phyloP scores from a whole-genome alignment of 345 rosid genomes.

The Geranium brycei region DNA sequence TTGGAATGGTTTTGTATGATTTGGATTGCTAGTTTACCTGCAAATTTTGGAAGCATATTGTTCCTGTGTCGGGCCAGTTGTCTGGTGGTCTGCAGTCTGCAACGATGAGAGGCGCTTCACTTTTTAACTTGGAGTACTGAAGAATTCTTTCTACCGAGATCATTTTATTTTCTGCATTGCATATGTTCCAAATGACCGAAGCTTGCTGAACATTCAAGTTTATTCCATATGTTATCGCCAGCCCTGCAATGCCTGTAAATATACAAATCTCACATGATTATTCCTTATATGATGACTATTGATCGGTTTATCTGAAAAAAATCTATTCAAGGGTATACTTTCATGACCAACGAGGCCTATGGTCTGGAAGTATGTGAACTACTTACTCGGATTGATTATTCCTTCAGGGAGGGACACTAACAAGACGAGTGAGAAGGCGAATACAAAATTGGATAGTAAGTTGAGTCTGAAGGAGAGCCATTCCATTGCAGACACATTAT shows the following conservation, averaged over 20 bases:
- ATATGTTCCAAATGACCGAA: conserved; percentile 70
- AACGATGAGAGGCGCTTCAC: conserved; percentile 62
- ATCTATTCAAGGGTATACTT: too few relatives aligned
- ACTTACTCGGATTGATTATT: conserved; percentile 83
- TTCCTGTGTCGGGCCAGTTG: conserved; percentile 81
- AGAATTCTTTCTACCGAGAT: conserved; percentile 83
- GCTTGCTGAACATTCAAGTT: conserved; percentile 81
- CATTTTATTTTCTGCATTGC: conserved; percentile 88
- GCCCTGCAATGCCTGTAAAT: conserved; percentile 73
- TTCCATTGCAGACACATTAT: conserved; percentile 75
- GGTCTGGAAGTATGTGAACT: neutral
- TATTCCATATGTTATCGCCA: conserved; percentile 86
- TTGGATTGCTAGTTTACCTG: conserved; percentile 28
- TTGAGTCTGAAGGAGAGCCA: conserved; percentile 92
- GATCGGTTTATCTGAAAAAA: neutral
- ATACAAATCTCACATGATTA: neutral
- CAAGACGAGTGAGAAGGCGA: conserved; percentile 74
- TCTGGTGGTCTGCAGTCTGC: conserved; percentile 49
- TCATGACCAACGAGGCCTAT: too few relatives aligned
- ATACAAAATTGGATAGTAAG: conserved; percentile 73
- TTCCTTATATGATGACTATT: neutral
- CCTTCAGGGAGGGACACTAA: conserved; percentile 90
- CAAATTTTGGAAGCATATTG: conserved; percentile 57
- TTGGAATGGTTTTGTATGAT: neutral
- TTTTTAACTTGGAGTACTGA: conserved; percentile 61